Evolutionary conservation across 495 filamentous ascomycete genomes (phyloP).

Genomic region (Umbilicaria muhlenbergii): DNA sequence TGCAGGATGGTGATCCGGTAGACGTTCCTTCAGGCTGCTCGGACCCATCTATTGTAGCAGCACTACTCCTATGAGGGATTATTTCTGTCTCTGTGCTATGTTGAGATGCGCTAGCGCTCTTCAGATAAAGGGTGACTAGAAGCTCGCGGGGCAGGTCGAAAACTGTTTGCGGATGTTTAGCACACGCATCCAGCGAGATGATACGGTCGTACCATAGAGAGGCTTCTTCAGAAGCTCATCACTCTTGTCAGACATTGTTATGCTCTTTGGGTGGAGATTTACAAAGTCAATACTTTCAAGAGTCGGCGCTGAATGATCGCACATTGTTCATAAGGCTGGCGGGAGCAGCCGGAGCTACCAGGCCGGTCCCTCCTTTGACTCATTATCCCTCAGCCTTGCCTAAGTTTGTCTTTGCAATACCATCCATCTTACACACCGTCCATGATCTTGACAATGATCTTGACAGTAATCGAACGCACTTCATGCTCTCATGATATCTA

Average conservation of each 20-base stretch:
- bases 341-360: too few species aligned
- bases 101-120: constrained; percentile 23
- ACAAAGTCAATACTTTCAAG: too few species aligned
- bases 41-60: constrained; percentile 10
- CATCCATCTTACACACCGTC: too few species aligned
- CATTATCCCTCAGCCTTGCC: too few species aligned
- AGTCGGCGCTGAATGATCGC: too few species aligned
- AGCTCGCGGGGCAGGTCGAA: constrained; percentile 77
- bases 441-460: neutral
- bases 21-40: constrained; percentile 27
- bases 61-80: constrained; percentile 1
- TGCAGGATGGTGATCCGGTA: constrained; percentile 59
- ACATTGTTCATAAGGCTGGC: too few species aligned
- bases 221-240: constrained; percentile 46
- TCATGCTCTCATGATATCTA: neutral
- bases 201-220: constrained; percentile 36
- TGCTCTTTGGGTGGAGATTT: neutral
- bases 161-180: constrained; percentile 28
- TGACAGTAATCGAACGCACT: neutral
- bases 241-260: constrained; percentile 12
- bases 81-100: constrained; percentile 15
- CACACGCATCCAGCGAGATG: too few species aligned
- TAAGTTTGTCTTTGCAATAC: too few species aligned
- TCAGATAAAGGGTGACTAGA: constrained; percentile 49
- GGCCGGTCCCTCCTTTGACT: too few species aligned